phyloP scores from a whole-genome alignment of 257 asterid species.

The Perilla frutescens region DNA sequence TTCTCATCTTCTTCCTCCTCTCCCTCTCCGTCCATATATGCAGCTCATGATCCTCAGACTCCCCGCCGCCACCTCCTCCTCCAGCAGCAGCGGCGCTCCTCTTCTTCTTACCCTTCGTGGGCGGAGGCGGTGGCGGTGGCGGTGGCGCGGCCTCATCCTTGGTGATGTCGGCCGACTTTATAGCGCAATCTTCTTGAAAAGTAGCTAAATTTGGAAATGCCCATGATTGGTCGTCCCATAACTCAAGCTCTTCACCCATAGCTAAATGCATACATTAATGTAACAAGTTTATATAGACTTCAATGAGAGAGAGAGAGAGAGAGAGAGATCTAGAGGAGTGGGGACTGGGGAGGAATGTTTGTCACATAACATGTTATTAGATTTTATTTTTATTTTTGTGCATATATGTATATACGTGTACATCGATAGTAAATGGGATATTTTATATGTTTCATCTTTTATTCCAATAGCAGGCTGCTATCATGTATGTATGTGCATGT shows the following conservation, averaged over 20 bases:
- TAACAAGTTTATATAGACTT: neutral
- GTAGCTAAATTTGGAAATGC: slow-evolving; percentile 37
- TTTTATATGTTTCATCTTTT: too few relatives aligned
- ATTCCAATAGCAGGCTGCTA: too few relatives aligned
- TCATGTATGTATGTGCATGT: too few relatives aligned
- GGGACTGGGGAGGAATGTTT: too few relatives aligned
- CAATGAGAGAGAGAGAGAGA: neutral
- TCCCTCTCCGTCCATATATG: slow-evolving; percentile 87
- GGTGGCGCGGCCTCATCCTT: slow-evolving; percentile 26
- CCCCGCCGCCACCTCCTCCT: slow-evolving; percentile 30
- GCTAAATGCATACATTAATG: neutral
- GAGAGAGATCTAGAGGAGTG: neutral
- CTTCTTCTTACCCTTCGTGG: slow-evolving; percentile 33
- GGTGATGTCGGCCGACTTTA: neutral
- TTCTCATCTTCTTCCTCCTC: slow-evolving; percentile 88
- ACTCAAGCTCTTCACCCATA: slow-evolving; percentile 45
- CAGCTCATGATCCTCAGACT: slow-evolving; percentile 66
- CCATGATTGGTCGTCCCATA: slow-evolving; percentile 53
- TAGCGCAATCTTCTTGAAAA: slow-evolving; percentile 27
- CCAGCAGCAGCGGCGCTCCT: slow-evolving; percentile 28
- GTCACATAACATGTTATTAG: too few relatives aligned
- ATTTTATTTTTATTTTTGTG: too few relatives aligned
- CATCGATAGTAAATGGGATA: too few relatives aligned
- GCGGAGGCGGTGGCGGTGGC: slow-evolving; percentile 10
- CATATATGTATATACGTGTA: too few relatives aligned